Evolutionary conservation across 2,329 filamentous ascomycete genomes (phyloP), one percentile per base, ranked within the genome.

Genomic region (Cercospora janseana): DNA sequence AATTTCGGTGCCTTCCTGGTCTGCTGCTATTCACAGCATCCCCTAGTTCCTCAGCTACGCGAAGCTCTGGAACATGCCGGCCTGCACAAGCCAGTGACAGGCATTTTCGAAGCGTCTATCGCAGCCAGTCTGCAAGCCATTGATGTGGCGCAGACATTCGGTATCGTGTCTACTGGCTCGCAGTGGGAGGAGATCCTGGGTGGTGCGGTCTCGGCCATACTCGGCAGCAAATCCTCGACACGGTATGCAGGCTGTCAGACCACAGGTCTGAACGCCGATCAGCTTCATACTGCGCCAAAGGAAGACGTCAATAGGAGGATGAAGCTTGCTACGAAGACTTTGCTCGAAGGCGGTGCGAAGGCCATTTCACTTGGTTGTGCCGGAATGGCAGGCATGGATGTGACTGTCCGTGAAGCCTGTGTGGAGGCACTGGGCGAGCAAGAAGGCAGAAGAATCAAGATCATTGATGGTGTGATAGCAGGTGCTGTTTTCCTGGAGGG

Each of bases 61-160:
- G 38, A 45, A n/a, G 48, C 54, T 6, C 29, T 62, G 10, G 35
- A 38, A 15, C 50, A 57, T 26, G 4, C 23, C 4, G 51, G 59
- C 10, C 58, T 56, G 7, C 10, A 28, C 51, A 79, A 72, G 68
- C 78, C 81, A 26, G 84, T 89, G 4, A 84, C 81, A 0, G 91
- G 92, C 4, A 95, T 97, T 49, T 93, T 96, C 63, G 91, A 96
- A 69, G 86, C 89, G 1, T 88, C 85, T 62, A 75, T 95, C 10
- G 72, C 83, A 2, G 75, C 82, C 0, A 79, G 82, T 2, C 65
- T 91, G 7, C 79, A 84, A 42, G 56, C 76, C 45, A 69, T 79
- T 27, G 72, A 74, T 48, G 70, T 71, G 43, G 66, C 59, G 3
- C 69, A 81, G 57, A 74, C 71, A 38, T 96, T 93, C 75, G 92